Conservation (phyloP, 2,329 filamentous ascomycete species). For the Talaromyces sp. region DNA sequence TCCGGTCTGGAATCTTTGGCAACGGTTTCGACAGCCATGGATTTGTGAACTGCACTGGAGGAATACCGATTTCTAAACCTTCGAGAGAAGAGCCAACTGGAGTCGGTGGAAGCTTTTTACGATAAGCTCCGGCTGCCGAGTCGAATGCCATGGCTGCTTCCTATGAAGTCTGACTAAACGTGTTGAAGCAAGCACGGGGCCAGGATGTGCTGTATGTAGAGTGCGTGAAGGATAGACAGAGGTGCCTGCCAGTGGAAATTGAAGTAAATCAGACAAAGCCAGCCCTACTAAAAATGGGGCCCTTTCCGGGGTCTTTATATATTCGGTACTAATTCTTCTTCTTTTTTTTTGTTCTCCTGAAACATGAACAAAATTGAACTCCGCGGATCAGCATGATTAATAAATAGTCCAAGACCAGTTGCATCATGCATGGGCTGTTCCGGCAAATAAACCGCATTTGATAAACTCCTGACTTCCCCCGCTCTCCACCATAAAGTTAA, state of each 20-base stretch:
- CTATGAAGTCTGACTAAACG: neutral
- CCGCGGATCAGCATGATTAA: neutral
- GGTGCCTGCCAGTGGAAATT: neutral
- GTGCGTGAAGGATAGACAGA: neutral
- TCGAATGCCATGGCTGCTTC: neutral
- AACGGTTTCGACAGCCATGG: constrained; percentile 14
- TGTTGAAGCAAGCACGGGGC: neutral
- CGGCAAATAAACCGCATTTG: neutral
- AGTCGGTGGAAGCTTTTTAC: constrained; percentile 28
- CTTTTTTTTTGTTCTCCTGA: neutral
- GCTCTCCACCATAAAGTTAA: neutral
- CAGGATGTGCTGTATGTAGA: neutral
- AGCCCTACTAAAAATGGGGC: neutral
- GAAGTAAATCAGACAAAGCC: neutral
- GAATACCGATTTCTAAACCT: constrained; percentile 33
- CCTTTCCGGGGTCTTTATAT: neutral
- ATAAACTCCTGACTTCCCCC: neutral
- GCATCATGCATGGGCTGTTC: neutral
- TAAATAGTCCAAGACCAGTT: neutral
- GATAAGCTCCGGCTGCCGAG: constrained; percentile 12
- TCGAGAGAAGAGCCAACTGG: constrained; percentile 32
- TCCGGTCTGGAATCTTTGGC: constrained; percentile 8
- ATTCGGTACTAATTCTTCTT: neutral
- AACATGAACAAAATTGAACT: neutral
- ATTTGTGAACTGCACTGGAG: constrained; percentile 24